Evolutionary conservation across 2,329 filamentous ascomycete species (phyloP).

Genomic region (Arthrobotrys sinensis): DNA sequence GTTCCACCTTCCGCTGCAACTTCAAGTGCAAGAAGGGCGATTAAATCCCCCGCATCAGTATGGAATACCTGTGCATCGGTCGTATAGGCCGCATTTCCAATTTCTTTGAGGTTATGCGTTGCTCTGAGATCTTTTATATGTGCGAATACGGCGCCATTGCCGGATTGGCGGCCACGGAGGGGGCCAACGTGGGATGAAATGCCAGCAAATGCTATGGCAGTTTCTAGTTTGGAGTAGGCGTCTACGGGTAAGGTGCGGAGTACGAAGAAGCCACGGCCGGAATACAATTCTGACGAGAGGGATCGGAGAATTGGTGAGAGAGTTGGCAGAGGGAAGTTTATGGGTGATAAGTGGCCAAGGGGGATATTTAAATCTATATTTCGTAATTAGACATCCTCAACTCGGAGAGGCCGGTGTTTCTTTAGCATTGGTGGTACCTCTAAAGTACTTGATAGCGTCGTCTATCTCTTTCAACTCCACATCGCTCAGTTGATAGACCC

Average conservation of each 20-base stretch:
- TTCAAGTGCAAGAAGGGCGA: constrained; percentile 70
- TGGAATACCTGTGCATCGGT: constrained; percentile 75
- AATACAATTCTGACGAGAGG: constrained; percentile 67
- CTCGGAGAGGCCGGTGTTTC: too few relatives aligned
- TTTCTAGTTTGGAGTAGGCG: constrained; percentile 67
- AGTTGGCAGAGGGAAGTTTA: constrained; percentile 69
- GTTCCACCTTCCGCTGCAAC: constrained; percentile 68
- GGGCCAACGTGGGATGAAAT: constrained; percentile 68
- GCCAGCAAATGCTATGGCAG: constrained; percentile 68
- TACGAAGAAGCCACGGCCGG: constrained; percentile 69
- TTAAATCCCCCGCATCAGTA: constrained; percentile 73
- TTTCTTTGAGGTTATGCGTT: constrained; percentile 67
- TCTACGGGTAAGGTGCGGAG: constrained; percentile 68
- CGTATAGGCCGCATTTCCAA: constrained; percentile 75
- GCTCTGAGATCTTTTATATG: constrained; percentile 76
- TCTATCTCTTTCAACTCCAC: constrained; percentile 72
- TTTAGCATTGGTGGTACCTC: constrained; percentile 65
- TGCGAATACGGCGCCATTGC: constrained; percentile 72
- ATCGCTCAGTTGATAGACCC: constrained; percentile 71
- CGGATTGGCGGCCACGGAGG: constrained; percentile 68
- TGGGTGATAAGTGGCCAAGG: constrained; percentile 69
- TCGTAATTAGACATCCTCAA: too few relatives aligned
- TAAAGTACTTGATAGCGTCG: constrained; percentile 67
- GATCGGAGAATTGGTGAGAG: constrained; percentile 65
- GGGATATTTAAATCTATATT: constrained; percentile 60